Base-by-base conservation (phyloP, 352 stramenopile genomes). In the Phytophthora sp. region DNA sequence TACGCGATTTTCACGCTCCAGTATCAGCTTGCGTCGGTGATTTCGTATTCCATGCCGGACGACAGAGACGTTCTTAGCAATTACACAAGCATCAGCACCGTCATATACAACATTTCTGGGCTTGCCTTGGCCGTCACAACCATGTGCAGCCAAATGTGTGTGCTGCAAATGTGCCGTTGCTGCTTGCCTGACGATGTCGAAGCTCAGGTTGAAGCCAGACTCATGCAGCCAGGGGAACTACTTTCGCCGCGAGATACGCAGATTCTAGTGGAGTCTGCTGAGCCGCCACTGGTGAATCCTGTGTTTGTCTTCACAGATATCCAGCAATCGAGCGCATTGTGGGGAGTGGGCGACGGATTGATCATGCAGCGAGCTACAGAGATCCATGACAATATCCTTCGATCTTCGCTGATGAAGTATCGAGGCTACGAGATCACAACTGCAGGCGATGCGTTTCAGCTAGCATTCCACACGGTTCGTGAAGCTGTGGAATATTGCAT, bases 281-380 rank as follows among this genome's bases (percentile, higher is more conserved):
- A 81, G 35, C 53, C 72, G 12, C 73, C 73, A 27, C 26, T 68
- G 3, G 69, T 75, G 3, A 77, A 79, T 53, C 73, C 76, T 2
- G 76, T 86, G 31, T 88, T 88, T 70, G 76, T 88, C 1, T 82
- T 84, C 62, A 88, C 78, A 2, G 78, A 88, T 54, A 88, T 88
- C 9, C 71, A 88, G 56, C 76, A 76, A 5, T 88, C 79, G 3
- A 88, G 74, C 13, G 69, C 68, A 11, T 37, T 88, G 7, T 88
- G 79, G 79, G 66, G 31, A 12, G 51, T 76, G 5, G 69, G 51
- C 17, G 61, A 82, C 28, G 68, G 72, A 9, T 48, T 64, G 12
- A 72, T 83, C 24, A 86, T 89, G 73, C 64, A 76, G 24, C 62
- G 39, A 21, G 76, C 76, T 12, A 82, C 71, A 12, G 63, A 79